phyloP scores from a whole-genome alignment of 2,329 filamentous ascomycete genomes.

The Fusarium ambrosium region DNA sequence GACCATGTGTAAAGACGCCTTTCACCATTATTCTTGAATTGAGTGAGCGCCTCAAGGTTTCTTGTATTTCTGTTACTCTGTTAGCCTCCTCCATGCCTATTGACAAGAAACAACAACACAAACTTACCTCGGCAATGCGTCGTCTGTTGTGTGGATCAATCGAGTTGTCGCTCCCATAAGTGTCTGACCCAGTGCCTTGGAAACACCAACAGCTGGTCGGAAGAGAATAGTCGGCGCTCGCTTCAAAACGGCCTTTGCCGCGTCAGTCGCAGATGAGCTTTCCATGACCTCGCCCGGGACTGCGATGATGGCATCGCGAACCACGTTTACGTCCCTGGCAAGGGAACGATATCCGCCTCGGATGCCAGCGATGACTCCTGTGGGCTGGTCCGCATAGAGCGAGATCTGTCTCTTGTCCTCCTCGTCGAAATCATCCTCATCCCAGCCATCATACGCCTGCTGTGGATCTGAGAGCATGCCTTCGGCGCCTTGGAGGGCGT shows the following conservation, averaged over 20 bases:
- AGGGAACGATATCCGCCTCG: slow-evolving; percentile 86
- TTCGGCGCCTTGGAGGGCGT: slow-evolving; percentile 90
- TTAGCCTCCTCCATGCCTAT: slow-evolving; percentile 21
- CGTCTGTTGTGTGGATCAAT: slow-evolving; percentile 86
- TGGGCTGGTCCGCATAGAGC: slow-evolving; percentile 93
- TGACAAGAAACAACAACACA: neutral
- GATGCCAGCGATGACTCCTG: slow-evolving; percentile 88
- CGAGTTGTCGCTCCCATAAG: slow-evolving; percentile 93
- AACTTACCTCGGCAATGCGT: slow-evolving; percentile 90
- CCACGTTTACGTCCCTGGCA: slow-evolving; percentile 86
- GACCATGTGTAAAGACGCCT: slow-evolving; percentile 27
- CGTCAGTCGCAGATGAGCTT: slow-evolving; percentile 83
- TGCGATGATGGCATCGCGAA: slow-evolving; percentile 92
- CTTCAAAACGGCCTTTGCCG: slow-evolving; percentile 81
- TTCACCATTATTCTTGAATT: neutral
- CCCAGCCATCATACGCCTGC: slow-evolving; percentile 58
- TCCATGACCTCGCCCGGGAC: slow-evolving; percentile 94
- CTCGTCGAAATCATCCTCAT: slow-evolving; percentile 73
- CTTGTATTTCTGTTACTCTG: slow-evolving; percentile 62
- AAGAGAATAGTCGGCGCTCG: slow-evolving; percentile 95
- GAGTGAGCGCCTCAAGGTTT: slow-evolving; percentile 50
- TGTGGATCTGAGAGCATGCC: slow-evolving; percentile 73
- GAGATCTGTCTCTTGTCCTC: slow-evolving; percentile 85
- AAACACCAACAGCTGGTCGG: slow-evolving; percentile 89
- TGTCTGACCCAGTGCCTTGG: slow-evolving; percentile 89